These are phyloP conservation scores for Lachnellula hyalina DNA, from an alignment of 2,329 filamentous ascomycete species.

Conservation along the genomic window DNA sequence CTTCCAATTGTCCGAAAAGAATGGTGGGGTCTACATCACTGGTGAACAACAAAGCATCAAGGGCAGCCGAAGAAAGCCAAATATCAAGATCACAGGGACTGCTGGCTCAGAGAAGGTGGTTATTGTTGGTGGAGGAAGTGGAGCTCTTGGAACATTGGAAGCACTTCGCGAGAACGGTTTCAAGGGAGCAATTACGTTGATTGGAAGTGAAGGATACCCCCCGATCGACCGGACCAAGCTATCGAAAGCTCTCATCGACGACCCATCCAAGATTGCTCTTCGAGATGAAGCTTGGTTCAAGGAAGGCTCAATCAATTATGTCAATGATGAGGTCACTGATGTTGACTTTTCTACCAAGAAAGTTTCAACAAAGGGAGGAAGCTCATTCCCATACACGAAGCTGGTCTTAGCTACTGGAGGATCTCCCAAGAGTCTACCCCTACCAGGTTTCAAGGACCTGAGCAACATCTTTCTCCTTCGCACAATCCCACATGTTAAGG, in stretches of 20 bases:
- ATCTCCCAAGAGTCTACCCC: constrained; percentile 65
- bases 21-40: constrained; percentile 78
- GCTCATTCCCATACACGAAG: constrained; percentile 74
- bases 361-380: constrained; percentile 69
- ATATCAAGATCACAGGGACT: constrained; percentile 60
- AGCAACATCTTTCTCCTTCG: constrained; percentile 84
- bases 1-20: constrained; percentile 75
- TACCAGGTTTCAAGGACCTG: constrained; percentile 81
- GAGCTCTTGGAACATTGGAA: constrained; percentile 75
- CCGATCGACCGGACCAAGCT: constrained; percentile 94
- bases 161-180: constrained; percentile 78
- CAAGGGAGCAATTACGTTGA: constrained; percentile 71
- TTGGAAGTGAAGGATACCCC: constrained; percentile 77
- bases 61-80: constrained; percentile 65
- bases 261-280: constrained; percentile 72
- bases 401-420: constrained; percentile 88
- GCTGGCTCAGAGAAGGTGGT: constrained; percentile 61
- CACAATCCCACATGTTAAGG: constrained; percentile 68
- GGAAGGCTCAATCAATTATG: constrained; percentile 49
- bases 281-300: constrained; percentile 75
- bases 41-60: constrained; percentile 78
- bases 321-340: constrained; percentile 59
- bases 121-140: constrained; percentile 85
- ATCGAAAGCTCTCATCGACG: constrained; percentile 85
- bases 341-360: constrained; percentile 72